Evolutionary conservation across 2,329 filamentous ascomycete genomes (phyloP).

Genomic region (Emydomyces testavorans): DNA sequence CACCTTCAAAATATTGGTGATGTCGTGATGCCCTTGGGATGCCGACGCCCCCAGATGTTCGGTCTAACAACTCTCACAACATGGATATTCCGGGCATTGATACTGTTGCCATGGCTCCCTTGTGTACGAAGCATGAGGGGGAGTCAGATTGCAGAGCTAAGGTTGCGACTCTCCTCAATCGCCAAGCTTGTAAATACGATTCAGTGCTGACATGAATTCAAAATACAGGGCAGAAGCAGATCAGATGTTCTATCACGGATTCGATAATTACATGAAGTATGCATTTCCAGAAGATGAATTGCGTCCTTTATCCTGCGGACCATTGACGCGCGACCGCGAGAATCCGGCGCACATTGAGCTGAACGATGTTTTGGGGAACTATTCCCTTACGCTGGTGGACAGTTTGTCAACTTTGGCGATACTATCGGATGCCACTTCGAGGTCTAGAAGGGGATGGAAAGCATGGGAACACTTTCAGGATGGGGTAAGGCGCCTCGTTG

Average conservation of each 20-base stretch:
- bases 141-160: constrained; percentile 27
- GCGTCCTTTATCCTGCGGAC: constrained; percentile 70
- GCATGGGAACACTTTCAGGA: constrained; percentile 67
- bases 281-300: constrained; percentile 96
- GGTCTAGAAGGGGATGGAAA: constrained; percentile 44
- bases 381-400: constrained; percentile 89
- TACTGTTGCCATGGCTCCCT: constrained; percentile 27
- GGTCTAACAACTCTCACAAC: constrained; percentile 21
- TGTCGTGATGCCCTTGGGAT: constrained; percentile 36
- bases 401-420: constrained; percentile 90
- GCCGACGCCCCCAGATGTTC: constrained; percentile 30
- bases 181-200: neutral
- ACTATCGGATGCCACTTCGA: constrained; percentile 61
- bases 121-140: constrained; percentile 28
- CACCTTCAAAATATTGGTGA: constrained; percentile 21
- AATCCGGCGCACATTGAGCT: constrained; percentile 73
- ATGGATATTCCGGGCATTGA: constrained; percentile 27
- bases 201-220: neutral
- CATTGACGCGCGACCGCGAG: constrained; percentile 69
- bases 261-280: constrained; percentile 83
- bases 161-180: constrained; percentile 19
- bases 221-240: constrained; percentile 34
- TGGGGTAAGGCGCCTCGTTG: constrained; percentile 62
- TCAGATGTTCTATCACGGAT: constrained; percentile 93
- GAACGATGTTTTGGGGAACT: constrained; percentile 94